phyloP scores from a whole-genome alignment of 2,329 filamentous ascomycete species.

The Monosporascus sp. region DNA sequence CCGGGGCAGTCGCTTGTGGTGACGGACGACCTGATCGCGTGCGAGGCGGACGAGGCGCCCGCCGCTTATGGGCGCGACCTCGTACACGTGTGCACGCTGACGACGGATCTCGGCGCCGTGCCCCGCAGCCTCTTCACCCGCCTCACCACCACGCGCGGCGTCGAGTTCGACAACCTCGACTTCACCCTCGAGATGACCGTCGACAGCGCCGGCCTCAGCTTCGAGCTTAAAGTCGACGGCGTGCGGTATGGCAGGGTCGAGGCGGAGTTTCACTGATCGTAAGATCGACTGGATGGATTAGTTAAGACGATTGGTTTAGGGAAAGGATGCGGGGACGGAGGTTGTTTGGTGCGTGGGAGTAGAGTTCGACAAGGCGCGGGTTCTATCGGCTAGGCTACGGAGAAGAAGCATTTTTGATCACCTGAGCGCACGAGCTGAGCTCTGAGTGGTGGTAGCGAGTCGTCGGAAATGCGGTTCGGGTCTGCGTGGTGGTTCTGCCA shows the following conservation, averaged over 20 bases:
- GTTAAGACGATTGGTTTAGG: not conserved
- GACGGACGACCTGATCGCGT: slow-evolving; percentile 74
- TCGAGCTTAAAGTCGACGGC: slow-evolving; percentile 74
- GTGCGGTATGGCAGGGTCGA: slow-evolving; percentile 71
- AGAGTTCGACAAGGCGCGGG: no score
- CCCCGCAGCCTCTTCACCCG: slow-evolving; percentile 68
- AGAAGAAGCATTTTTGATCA: no score
- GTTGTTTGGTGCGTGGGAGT: not conserved
- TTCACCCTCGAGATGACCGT: slow-evolving; percentile 82
- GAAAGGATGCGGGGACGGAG: not conserved
- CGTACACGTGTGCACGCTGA: slow-evolving; percentile 71
- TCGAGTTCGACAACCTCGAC: slow-evolving; percentile 77
- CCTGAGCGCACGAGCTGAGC: no score
- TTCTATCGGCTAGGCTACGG: no score
- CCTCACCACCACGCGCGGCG: slow-evolving; percentile 70
- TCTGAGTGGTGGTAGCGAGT: no score
- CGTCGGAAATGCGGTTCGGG: no score
- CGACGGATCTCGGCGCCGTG: slow-evolving; percentile 72
- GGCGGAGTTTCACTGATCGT: slow-evolving; percentile 65
- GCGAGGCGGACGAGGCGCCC: slow-evolving; percentile 62
- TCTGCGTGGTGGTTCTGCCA: no score
- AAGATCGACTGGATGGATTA: not conserved
- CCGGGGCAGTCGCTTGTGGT: slow-evolving; percentile 72
- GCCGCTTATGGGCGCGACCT: slow-evolving; percentile 55
- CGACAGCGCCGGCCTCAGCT: slow-evolving; percentile 68